Evolutionary conservation across 108 stramenopile genomes (phyloP).

Genomic region (Schizochytrium sp.): DNA sequence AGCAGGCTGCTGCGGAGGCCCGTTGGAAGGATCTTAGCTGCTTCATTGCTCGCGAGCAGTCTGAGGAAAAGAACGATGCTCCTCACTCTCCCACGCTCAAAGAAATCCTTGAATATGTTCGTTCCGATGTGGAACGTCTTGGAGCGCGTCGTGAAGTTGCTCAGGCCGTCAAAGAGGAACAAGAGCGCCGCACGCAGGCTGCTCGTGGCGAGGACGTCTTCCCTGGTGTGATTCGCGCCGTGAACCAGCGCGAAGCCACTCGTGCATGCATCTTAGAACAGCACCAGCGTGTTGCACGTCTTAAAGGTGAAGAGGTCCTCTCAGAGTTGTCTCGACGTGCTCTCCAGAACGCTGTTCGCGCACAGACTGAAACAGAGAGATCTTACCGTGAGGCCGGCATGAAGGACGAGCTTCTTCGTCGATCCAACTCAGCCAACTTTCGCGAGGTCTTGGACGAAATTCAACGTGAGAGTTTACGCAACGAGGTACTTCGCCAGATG

Average conservation of each 20-base stretch:
- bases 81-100: background rate
- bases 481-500: background rate
- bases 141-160: background rate
- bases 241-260: slow-evolving; percentile 32
- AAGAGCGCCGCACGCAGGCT: background rate
- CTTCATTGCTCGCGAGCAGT: background rate
- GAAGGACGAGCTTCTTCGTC: background rate
- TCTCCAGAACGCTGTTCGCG: background rate
- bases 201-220: slow-evolving; percentile 3
- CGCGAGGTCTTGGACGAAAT: background rate
- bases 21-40: background rate
- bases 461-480: background rate
- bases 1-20: slow-evolving; percentile 15
- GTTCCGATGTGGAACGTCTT: background rate
- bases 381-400: background rate
- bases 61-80: background rate
- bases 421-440: background rate
- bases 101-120: background rate
- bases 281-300: slow-evolving; percentile 1
- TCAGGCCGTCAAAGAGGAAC: background rate
- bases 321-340: background rate
- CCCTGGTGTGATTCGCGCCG: slow-evolving; percentile 32
- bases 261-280: slow-evolving; percentile 15
- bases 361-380: background rate
- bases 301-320: background rate